phyloP scores from a whole-genome alignment of 306 rosid species.

The Malus sylvestris region DNA sequence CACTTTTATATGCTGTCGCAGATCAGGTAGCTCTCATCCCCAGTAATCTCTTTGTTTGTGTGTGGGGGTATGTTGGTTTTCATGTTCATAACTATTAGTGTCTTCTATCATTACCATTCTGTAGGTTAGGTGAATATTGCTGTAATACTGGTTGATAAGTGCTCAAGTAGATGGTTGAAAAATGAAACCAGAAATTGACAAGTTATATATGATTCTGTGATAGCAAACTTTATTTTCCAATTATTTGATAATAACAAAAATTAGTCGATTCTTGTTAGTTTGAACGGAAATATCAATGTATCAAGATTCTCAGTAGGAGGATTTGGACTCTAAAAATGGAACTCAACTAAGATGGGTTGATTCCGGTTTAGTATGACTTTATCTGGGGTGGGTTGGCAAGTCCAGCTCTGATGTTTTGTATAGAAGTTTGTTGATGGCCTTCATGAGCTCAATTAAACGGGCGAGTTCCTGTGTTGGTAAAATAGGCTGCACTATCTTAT shows the following conservation, averaged over 20 bases:
- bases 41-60: not conserved
- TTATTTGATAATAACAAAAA: not conserved
- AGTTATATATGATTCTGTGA: not conserved
- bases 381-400: not conserved
- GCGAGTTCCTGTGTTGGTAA: not conserved
- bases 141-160: not conserved
- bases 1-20: constrained; percentile 87
- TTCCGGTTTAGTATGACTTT: not conserved
- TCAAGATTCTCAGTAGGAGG: not conserved
- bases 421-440: not conserved
- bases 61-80: not conserved
- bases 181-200: not conserved
- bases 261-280: not conserved
- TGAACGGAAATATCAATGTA: not conserved
- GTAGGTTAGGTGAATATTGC: not conserved
- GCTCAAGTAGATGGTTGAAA: not conserved
- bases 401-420: not conserved
- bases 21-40: constrained; percentile 63
- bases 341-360: not conserved
- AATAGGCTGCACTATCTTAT: not conserved
- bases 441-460: not conserved
- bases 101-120: not conserved
- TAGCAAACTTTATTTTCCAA: not conserved
- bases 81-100: not conserved
- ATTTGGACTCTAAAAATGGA: not conserved